Evolutionary conservation across 2,329 filamentous ascomycete genomes (phyloP).

Genomic region (Arthroderma sp.): DNA sequence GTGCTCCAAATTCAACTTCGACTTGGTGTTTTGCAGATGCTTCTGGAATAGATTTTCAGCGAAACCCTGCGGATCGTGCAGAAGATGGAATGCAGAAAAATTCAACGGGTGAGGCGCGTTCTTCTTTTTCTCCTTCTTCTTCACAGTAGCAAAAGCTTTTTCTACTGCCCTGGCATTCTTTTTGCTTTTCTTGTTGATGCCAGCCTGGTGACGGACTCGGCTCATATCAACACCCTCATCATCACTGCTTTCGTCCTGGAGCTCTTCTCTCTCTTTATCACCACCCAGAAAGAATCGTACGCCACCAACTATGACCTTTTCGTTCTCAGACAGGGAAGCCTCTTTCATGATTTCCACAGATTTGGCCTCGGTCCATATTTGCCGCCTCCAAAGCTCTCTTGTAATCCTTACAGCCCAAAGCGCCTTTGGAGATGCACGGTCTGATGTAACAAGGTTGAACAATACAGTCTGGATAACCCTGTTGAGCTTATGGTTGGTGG

Average conservation of each 20-base stretch:
- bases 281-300: constrained; percentile 92
- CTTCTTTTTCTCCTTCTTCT: constrained; percentile 77
- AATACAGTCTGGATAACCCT: constrained; percentile 84
- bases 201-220: constrained; percentile 69
- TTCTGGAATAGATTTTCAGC: constrained; percentile 81
- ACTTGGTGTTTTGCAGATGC: constrained; percentile 76
- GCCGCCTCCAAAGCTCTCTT: constrained; percentile 87
- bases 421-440: constrained; percentile 70
- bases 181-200: constrained; percentile 92
- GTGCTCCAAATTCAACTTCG: constrained; percentile 73
- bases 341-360: constrained; percentile 98
- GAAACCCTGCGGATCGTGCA: constrained; percentile 90
- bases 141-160: constrained; percentile 69
- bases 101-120: constrained; percentile 75
- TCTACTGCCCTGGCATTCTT: constrained; percentile 71
- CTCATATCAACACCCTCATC: constrained; percentile 62
- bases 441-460: constrained; percentile 78
- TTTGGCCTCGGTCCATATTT: constrained; percentile 89
- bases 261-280: constrained; percentile 87
- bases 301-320: constrained; percentile 79
- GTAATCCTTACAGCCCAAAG: constrained; percentile 95
- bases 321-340: constrained; percentile 74
- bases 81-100: constrained; percentile 85
- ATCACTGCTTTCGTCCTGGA: constrained; percentile 78
- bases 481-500: constrained; percentile 85